These are phyloP conservation scores for Rosa lucieae DNA, from an alignment of 306 rosid species.

Conservation along the genomic window DNA sequence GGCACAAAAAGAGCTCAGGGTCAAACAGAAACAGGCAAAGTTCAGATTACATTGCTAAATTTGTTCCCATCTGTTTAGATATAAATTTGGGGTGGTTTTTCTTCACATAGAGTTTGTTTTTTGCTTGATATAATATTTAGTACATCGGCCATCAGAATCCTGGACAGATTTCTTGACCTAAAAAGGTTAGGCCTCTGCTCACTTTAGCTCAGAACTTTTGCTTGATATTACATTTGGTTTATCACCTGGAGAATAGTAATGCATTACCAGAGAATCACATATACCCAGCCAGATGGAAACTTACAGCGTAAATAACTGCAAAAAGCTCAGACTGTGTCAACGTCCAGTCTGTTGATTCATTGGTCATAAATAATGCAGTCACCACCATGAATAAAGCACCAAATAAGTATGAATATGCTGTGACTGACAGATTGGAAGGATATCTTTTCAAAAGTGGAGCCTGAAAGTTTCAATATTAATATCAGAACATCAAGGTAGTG, in stretches of 20 bases:
- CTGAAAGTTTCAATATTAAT: constrained; percentile 47
- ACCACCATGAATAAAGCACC: constrained; percentile 71
- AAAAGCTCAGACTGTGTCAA: constrained; percentile 67
- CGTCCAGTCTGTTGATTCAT: constrained; percentile 66
- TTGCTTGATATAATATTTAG: neutral
- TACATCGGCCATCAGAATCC: neutral
- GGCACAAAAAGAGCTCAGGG: neutral
- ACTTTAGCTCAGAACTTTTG: neutral
- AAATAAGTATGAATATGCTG: constrained; percentile 76
- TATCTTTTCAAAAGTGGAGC: constrained; percentile 77
- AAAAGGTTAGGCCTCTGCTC: neutral
- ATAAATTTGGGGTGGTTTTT: neutral
- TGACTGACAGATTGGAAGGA: constrained; percentile 78
- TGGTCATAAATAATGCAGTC: constrained; percentile 57
- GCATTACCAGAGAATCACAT: neutral
- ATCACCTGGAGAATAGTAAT: neutral
- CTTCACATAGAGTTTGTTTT: neutral
- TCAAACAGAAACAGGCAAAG: neutral
- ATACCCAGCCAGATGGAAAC: constrained; percentile 19
- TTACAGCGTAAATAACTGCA: constrained; percentile 86
- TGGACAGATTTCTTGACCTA: neutral
- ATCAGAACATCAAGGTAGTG: constrained; percentile 8
- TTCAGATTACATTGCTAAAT: neutral
- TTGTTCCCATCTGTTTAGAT: neutral
- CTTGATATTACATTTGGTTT: neutral